phyloP scores from a whole-genome alignment of 805 yeast genomes.

The Kuraishia cidri region DNA sequence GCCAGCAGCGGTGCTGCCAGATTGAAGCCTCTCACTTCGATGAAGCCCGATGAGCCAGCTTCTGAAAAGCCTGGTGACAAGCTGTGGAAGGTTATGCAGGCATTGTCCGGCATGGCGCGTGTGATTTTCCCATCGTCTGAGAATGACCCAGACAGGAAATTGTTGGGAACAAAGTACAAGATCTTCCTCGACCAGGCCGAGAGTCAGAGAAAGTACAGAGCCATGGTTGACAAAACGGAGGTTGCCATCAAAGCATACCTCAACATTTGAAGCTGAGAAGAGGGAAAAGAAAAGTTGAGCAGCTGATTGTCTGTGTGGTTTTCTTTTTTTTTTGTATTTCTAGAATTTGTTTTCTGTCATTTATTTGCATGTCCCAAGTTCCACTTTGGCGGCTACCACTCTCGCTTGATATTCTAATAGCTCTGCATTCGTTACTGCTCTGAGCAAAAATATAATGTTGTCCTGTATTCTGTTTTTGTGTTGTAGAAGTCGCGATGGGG shows the following conservation, averaged over 20 bases:
- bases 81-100: slow-evolving; percentile 83
- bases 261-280: slow-evolving; percentile 11
- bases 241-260: slow-evolving; percentile 18
- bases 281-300: too few relatives aligned
- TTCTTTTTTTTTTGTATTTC: not conserved
- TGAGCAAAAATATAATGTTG: too few relatives aligned
- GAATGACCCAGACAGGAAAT: slow-evolving; percentile 54
- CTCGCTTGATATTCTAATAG: too few relatives aligned
- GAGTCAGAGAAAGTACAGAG: slow-evolving; percentile 71
- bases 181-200: slow-evolving; percentile 83
- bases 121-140: slow-evolving; percentile 61
- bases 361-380: not conserved
- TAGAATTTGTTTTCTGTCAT: not conserved
- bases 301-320: too few relatives aligned
- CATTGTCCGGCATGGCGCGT: slow-evolving; percentile 75
- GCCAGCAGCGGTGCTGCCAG: slow-evolving; percentile 9
- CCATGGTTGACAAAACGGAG: slow-evolving; percentile 46
- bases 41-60: slow-evolving; percentile 2
- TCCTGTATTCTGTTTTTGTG: too few relatives aligned
- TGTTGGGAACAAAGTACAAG: slow-evolving; percentile 73
- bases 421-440: too few relatives aligned
- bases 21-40: slow-evolving; percentile 29
- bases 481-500: too few relatives aligned
- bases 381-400: too few relatives aligned
- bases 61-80: slow-evolving; percentile 39